phyloP scores from a whole-genome alignment of 257 asterid genomes.

The Solanum ossicruentum region DNA sequence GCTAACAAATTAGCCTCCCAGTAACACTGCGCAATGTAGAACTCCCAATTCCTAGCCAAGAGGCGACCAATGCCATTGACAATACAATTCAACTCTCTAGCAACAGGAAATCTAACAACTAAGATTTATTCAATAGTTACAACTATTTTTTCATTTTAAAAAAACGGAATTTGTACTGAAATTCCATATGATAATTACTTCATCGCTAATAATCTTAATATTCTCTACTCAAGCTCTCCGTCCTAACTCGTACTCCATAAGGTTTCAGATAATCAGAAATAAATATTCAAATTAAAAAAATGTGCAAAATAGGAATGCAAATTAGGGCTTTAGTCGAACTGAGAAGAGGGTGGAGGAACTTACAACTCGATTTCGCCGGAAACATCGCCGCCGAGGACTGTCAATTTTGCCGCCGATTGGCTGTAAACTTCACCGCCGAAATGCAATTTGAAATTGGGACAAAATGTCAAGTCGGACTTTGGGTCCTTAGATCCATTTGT shows the following conservation, averaged over 20 bases:
- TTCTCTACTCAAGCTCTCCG: neutral
- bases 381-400: neutral
- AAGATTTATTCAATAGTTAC: neutral
- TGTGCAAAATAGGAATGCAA: neutral
- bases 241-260: neutral
- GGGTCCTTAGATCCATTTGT: neutral
- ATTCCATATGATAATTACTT: neutral
- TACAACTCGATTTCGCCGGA: neutral
- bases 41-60: neutral
- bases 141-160: neutral
- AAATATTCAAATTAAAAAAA: neutral
- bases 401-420: neutral
- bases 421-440: neutral
- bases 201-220: neutral
- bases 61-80: neutral
- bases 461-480: neutral
- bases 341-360: neutral
- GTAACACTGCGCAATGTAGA: neutral
- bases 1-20: neutral
- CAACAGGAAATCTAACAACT: neutral
- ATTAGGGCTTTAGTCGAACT: neutral
- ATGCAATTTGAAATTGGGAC: neutral
- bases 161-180: neutral
- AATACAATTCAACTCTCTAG: neutral
- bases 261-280: neutral